Evolutionary conservation across 371 early-diverging fungal genomes (phyloP), one percentile per base, ranked within the genome.

Genomic region (Dichotomocladium elegans): DNA sequence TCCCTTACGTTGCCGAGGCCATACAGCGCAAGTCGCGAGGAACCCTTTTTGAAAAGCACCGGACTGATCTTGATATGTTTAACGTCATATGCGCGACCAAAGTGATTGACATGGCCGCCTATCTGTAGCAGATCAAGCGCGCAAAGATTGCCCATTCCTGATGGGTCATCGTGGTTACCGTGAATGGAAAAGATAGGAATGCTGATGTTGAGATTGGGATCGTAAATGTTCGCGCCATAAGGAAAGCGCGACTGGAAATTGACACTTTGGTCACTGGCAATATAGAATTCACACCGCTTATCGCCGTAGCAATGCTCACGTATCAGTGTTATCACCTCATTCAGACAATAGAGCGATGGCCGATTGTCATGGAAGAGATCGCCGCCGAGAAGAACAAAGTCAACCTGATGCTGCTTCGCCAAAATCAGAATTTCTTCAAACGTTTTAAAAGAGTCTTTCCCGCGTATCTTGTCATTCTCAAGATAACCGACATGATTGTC

Each of bases 101-200:
- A 97, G 61, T 99, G 99, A 72, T 98, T 98, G 26, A 98, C 82
- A 25, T 95, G 79, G 0, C 97, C 96, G 4, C 89, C 70, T 7
- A 82, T 83, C 2, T 88, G 78, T 8, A 99, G 72, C 29, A 97
- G 63, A 63, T 99, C 94, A 48, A 98, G 68, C 0, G 97, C 91
- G 47, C 91, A 90, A 37, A 95, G 66, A 55, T 83, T 84, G 24
- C 89, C 69, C 53, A 86, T 79, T 5, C 98, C 99, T 11, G 89
- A 80, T 5, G 99, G 99, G 80, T 99, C 99, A 64, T 99, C 99
- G 62, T 99, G 99, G 74, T 99, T 99, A 1, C 99, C 99, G 66
- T 99, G 99, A 34, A 99, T 99, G 0, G 95, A 86, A 63, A 98
- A 95, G 0, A 99, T 82, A 0, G 99, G 99, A 22, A 96, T 77